Conservation (phyloP, 2,329 filamentous ascomycete genomes). For the Aspergillus sp. region DNA sequence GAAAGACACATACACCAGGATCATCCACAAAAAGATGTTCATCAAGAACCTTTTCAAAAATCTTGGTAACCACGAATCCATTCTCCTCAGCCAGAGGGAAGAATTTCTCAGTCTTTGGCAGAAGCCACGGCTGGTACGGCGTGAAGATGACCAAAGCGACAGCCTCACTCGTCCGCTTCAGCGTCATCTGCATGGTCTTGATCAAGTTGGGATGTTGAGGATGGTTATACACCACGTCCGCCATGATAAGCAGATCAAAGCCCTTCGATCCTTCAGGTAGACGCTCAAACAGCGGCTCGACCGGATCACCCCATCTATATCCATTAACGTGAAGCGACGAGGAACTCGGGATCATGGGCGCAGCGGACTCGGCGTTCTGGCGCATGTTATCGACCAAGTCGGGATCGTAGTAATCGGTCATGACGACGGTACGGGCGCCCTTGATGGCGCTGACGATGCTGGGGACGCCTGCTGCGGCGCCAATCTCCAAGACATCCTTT, state of each 20-base stretch:
- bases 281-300: conserved; percentile 54
- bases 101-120: conserved; percentile 78
- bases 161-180: conserved; percentile 53
- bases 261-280: conserved; percentile 40
- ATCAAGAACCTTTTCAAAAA: conserved; percentile 77
- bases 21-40: conserved; percentile 87
- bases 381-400: conserved; percentile 77
- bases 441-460: conserved; percentile 71
- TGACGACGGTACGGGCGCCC: conserved; percentile 65
- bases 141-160: conserved; percentile 88
- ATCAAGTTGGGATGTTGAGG: conserved; percentile 77
- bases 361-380: conserved; percentile 64
- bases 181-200: conserved; percentile 62
- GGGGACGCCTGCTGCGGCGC: conserved; percentile 80
- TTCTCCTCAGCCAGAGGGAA: conserved; percentile 69
- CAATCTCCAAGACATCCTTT: conserved; percentile 79
- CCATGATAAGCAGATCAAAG: conserved; percentile 81
- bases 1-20: conserved; percentile 56
- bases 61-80: conserved; percentile 73
- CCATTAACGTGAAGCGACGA: conserved; percentile 58
- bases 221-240: conserved; percentile 88
- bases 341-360: conserved; percentile 35
- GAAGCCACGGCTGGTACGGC: conserved; percentile 86
- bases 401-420: conserved; percentile 83
- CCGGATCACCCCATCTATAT: conserved; percentile 76